Conservation (phyloP, 805 yeast species). For the Wickerhamomyces bovis region DNA sequence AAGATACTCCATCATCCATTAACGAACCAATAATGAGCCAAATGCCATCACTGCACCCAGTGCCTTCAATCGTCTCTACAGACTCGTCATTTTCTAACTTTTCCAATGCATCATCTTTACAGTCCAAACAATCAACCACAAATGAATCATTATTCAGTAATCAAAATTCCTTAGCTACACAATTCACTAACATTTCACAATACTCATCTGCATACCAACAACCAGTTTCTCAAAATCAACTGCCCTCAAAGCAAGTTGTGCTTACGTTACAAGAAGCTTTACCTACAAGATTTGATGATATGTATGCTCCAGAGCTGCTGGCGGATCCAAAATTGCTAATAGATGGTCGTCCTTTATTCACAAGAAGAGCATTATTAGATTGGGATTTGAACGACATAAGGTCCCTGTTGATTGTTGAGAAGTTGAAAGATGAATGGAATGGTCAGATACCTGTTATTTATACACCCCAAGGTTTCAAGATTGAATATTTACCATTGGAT, state of each 20-base stretch:
- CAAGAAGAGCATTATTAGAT: constrained; percentile 55
- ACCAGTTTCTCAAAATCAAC: constrained; percentile 6
- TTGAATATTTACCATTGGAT: constrained; percentile 47
- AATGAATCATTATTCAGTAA: constrained; percentile 17
- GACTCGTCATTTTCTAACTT: constrained; percentile 9
- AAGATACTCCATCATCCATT: neutral
- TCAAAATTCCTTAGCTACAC: constrained; percentile 16
- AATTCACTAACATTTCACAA: constrained; percentile 12
- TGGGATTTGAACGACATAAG: constrained; percentile 71
- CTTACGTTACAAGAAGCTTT: constrained; percentile 42
- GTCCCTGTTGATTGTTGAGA: constrained; percentile 47
- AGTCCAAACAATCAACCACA: constrained; percentile 4
- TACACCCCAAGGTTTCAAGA: constrained; percentile 32
- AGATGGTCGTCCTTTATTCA: constrained; percentile 58
- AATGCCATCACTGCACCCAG: constrained; percentile 19
- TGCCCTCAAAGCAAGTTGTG: constrained; percentile 3
- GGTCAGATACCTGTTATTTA: constrained; percentile 40
- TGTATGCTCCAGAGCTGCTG: constrained; percentile 52
- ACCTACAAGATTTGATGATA: constrained; percentile 46
- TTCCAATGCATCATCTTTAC: constrained; percentile 7
- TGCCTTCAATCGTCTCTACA: constrained; percentile 17
- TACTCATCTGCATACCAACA: constrained; percentile 4
- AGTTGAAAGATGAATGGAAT: constrained; percentile 49
- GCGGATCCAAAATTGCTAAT: constrained; percentile 38
- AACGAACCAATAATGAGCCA: constrained; percentile 7